Base-by-base conservation (phyloP, 768 basidiomycete species). In the Phaeotremella skinneri region DNA sequence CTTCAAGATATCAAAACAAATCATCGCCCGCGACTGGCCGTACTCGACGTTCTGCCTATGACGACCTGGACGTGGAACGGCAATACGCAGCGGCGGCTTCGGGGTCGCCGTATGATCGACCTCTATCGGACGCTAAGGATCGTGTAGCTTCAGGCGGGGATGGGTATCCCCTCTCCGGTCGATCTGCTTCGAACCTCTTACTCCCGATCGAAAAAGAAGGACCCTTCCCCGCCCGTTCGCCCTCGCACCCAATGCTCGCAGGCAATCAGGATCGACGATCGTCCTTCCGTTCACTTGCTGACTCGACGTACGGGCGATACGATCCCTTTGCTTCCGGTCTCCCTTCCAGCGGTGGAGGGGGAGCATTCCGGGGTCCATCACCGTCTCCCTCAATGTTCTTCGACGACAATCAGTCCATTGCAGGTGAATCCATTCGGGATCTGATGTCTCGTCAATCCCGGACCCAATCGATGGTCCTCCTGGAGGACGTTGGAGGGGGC, bases 381-480 rank as follows among this genome's bases (percentile, higher is more conserved):
- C 67, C 69, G 2, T 55, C 61, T 43, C 66, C 68, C 11, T 73
- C 71, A 17, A 61, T 70, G 21, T 55, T 68, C 50, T 64, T 64
- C 30, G 68, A 62, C 42, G 70, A 72, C 48, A 47, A 30, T 13
- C 49, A 54, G n/a, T 73, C 72, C 2, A 58, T 69, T 27, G 63
- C 64, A 11, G 73, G 69, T 14, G 73, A 71, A 14, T 66, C 67
- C 2, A 56, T 65, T 1, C 25, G 62, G 16, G 59, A 63, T 17
- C 32, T 70, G 6, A 32, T 69, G 7, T 29, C 55, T 13, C 55
- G 61, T 37, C 52, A 54, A 4, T 67, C 69, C n/a, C 34, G 64
- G 47, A 66, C 69, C 23, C 63, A 63, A 16, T 70, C 68, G 51
- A 76, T 76, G 74, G 70, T 76, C 2, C 57, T 72, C 0, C 52